Percentiles rank a stretch among this genome's conserved stretches.
phyloP scores from a whole-genome alignment of 768 basidiomycete genomes.

The Agrocybe praecox region DNA sequence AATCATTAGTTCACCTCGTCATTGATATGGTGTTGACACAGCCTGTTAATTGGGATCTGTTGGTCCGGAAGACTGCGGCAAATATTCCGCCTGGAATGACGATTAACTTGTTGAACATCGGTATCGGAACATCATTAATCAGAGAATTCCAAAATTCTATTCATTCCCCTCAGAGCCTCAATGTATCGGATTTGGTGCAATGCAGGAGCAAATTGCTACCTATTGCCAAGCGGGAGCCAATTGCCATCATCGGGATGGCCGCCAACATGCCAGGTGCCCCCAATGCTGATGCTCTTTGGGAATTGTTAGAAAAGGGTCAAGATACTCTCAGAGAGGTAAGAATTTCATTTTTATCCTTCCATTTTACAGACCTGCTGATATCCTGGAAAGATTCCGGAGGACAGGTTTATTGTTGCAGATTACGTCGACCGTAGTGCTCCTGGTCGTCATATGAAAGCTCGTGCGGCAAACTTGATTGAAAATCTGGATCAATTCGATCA shows the following conservation, averaged over 20 bases:
- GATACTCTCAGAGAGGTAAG: conserved; percentile 61
- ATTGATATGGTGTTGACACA: conserved; percentile 52
- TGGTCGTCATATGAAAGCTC: conserved; percentile 49
- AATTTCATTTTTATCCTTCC: background rate
- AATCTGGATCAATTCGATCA: conserved; percentile 65
- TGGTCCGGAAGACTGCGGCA: conserved; percentile 31
- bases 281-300: conserved; percentile 54
- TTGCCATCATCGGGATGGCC: conserved; percentile 78
- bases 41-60: conserved; percentile 55
- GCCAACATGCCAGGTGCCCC: conserved; percentile 59
- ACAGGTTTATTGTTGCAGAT: conserved; percentile 53
- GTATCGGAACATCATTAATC: conserved; percentile 40
- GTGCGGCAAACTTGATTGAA: conserved; percentile 65
- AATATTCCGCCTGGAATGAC: conserved; percentile 19
- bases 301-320: conserved; percentile 54
- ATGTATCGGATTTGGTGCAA: conserved; percentile 24
- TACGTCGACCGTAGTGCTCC: conserved; percentile 33
- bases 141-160: conserved; percentile 40
- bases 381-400: conserved; percentile 55
- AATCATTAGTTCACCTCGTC: conserved; percentile 42
- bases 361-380: conserved; percentile 3
- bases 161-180: conserved; percentile 18
- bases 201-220: background rate
- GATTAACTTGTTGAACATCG: conserved; percentile 50
- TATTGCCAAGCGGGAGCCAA: conserved; percentile 36